phyloP scores from a whole-genome alignment of 768 basidiomycete genomes.

The Calocybe cyanea region DNA sequence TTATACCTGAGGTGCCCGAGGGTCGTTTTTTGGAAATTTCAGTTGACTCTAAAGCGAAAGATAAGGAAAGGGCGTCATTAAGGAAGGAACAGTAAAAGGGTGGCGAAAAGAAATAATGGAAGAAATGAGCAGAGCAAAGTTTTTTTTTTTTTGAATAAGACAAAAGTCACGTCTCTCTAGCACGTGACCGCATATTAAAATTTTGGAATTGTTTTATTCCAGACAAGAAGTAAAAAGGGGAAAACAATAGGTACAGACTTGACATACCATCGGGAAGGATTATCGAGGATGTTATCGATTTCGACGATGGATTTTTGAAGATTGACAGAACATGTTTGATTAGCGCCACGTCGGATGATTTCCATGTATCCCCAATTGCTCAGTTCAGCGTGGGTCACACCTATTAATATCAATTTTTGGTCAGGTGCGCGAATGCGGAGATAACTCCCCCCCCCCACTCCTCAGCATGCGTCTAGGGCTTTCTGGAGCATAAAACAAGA shows the following conservation, averaged over 20 bases:
- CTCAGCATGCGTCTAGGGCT: neutral
- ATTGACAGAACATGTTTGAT: conserved; percentile 55
- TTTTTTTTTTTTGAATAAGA: neutral
- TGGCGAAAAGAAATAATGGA: conserved; percentile 14
- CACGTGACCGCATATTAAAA: too few species aligned
- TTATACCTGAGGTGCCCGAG: conserved; percentile 18
- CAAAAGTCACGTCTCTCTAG: neutral
- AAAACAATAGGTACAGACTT: too few species aligned
- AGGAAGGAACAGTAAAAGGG: neutral
- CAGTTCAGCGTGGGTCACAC: conserved; percentile 80
- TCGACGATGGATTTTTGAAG: conserved; percentile 53
- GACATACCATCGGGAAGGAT: conserved; percentile 46
- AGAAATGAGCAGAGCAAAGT: neutral
- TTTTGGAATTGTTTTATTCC: too few species aligned
- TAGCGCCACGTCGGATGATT: conserved; percentile 67
- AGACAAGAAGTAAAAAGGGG: too few species aligned
- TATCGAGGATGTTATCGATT: conserved; percentile 59
- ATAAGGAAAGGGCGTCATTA: conserved; percentile 20
- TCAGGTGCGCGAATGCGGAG: too few species aligned
- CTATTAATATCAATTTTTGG: conserved; percentile 32
- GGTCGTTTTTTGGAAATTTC: conserved; percentile 9
- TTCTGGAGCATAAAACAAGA: neutral
- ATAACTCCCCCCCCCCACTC: too few species aligned
- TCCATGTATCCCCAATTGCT: conserved; percentile 89
- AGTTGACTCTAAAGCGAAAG: conserved; percentile 22